Percentiles rank a stretch among this genome's conserved stretches.
Conservation (phyloP, 2,329 filamentous ascomycete species). For the Claviceps cyperi region DNA sequence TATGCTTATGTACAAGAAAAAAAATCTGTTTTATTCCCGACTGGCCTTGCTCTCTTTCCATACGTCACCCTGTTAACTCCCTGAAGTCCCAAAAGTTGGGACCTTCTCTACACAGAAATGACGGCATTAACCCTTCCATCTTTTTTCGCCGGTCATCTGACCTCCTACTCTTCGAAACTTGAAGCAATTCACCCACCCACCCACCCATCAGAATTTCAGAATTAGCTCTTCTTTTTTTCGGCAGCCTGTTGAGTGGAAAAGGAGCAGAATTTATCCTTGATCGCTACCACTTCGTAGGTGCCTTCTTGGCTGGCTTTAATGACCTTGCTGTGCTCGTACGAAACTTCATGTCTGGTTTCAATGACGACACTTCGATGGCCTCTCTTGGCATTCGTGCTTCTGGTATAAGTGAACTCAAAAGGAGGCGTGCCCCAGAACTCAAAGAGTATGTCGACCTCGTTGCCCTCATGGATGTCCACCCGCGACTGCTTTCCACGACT, state of each 20-base stretch:
- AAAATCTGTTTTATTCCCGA: slow-evolving; percentile 17
- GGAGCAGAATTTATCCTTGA: slow-evolving; percentile 85
- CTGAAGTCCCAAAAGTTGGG: neutral
- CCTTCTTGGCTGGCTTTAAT: slow-evolving; percentile 84
- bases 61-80: slow-evolving; percentile 25
- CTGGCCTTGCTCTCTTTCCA: neutral
- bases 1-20: slow-evolving; percentile 14
- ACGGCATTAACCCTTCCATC: too few relatives aligned
- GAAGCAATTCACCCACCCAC: too few relatives aligned
- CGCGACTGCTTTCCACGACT: slow-evolving; percentile 68
- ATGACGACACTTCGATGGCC: slow-evolving; percentile 67
- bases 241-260: slow-evolving; percentile 57
- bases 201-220: neutral
- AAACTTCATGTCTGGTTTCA: slow-evolving; percentile 81
- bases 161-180: neutral
- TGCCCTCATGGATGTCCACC: slow-evolving; percentile 93
- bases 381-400: slow-evolving; percentile 72
- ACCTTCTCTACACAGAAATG: slow-evolving; percentile 16
- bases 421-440: slow-evolving; percentile 92
- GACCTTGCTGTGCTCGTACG: slow-evolving; percentile 65
- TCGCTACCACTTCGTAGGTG: slow-evolving; percentile 91
- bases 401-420: slow-evolving; percentile 94
- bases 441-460: slow-evolving; percentile 83
- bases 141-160: too few relatives aligned
- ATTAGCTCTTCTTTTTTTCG: slow-evolving; percentile 27